Evolutionary conservation across 2,329 filamentous ascomycete species (phyloP).

Genomic region (Aaosphaeria arxii): DNA sequence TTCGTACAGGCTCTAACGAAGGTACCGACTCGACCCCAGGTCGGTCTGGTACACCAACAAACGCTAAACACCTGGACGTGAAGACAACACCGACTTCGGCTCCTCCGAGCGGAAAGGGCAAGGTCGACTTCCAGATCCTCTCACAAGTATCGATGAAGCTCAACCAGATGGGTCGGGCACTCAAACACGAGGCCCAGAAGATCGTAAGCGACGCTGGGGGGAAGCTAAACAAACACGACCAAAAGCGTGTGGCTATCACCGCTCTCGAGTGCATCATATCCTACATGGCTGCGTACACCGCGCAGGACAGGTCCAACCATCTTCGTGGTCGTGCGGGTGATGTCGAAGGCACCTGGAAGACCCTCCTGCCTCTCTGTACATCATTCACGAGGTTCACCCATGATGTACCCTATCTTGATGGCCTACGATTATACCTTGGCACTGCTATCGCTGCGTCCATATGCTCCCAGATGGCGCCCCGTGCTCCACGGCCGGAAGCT

Average conservation of each 20-base stretch:
- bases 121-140: conserved; percentile 34
- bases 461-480: conserved; percentile 29
- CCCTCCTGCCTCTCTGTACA: conserved; percentile 32
- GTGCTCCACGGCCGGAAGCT: conserved; percentile 13
- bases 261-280: conserved; percentile 46
- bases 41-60: conserved; percentile 20
- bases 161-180: conserved; percentile 40
- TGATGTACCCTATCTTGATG: conserved; percentile 37
- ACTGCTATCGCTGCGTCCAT: conserved; percentile 40
- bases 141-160: conserved; percentile 38
- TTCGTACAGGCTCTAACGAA: conserved; percentile 32
- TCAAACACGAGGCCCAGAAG: conserved; percentile 46
- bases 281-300: conserved; percentile 38
- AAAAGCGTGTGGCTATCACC: conserved; percentile 39
- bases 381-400: conserved; percentile 30
- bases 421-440: conserved; percentile 40
- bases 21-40: conserved; percentile 34
- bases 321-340: conserved; percentile 29
- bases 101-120: conserved; percentile 27
- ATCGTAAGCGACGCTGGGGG: conserved; percentile 25
- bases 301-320: conserved; percentile 26
- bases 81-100: conserved; percentile 27
- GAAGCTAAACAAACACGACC: conserved; percentile 27
- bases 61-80: conserved; percentile 16
- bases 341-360: conserved; percentile 36